Conservation (phyloP, 75 land plant species). For the Picea sitchensis region DNA sequence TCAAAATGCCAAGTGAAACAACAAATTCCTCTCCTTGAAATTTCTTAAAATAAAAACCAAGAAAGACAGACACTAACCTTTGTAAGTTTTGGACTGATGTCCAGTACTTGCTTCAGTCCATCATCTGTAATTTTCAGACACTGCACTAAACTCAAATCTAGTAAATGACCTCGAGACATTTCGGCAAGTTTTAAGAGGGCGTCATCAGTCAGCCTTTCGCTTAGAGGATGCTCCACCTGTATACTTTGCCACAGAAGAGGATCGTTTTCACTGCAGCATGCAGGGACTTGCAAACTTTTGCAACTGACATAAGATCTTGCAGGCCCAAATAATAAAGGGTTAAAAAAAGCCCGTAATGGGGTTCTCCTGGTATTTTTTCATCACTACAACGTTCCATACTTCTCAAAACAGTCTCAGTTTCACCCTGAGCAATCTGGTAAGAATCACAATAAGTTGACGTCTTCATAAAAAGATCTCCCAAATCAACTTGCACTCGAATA, state of each 20-base stretch:
- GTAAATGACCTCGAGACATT: constrained; percentile 28
- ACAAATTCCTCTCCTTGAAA: background rate
- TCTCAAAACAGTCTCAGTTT: background rate
- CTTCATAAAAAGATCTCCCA: background rate
- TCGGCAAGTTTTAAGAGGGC: constrained; percentile 19
- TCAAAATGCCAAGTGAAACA: background rate
- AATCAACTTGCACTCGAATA: background rate
- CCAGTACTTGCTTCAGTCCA: no score
- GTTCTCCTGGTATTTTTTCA: background rate
- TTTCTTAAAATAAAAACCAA: background rate
- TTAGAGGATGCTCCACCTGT: constrained; percentile 32
- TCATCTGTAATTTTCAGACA: no score
- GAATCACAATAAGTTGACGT: no score
- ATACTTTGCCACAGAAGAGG: constrained; percentile 21
- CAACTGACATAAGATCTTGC: constrained; percentile 23
- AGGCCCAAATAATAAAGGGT: constrained; percentile 21
- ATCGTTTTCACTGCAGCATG: constrained; percentile 24
- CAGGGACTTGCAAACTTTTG: constrained; percentile 26
- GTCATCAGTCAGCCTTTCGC: constrained; percentile 21
- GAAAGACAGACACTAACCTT: constrained; percentile 17
- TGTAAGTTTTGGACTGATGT: constrained; percentile 21
- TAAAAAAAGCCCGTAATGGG: constrained; percentile 5
- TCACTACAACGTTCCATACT: background rate
- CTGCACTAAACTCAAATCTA: no score
- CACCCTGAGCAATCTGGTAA: no score